Evolutionary conservation across 495 filamentous ascomycete genomes (phyloP).

Genomic region (Aspergillus campestris): DNA sequence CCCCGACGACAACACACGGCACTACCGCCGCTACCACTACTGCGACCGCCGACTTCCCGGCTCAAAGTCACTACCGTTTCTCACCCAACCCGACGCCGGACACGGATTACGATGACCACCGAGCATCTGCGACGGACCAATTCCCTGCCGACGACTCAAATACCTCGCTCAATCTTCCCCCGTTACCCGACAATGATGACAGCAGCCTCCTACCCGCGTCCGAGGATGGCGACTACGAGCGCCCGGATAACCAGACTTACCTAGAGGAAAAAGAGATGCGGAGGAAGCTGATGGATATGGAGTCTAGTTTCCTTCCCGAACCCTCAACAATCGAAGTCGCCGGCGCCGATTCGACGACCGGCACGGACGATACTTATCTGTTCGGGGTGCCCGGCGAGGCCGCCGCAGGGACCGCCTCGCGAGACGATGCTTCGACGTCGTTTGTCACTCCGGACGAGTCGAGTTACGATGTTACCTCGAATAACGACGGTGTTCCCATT

Average conservation of each 20-base stretch:
- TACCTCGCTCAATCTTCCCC: slow-evolving; percentile 22
- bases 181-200: slow-evolving; percentile 33
- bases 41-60: too few relatives aligned
- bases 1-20: slow-evolving; percentile 18
- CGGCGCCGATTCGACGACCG: slow-evolving; percentile 13
- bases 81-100: slow-evolving; percentile 10
- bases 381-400: slow-evolving; percentile 26
- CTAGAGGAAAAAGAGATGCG: slow-evolving; percentile 61
- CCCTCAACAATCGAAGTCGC: slow-evolving; percentile 39
- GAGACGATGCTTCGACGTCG: slow-evolving; percentile 20
- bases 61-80: not conserved
- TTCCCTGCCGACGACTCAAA: slow-evolving; percentile 16
- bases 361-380: slow-evolving; percentile 37
- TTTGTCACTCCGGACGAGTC: slow-evolving; percentile 21
- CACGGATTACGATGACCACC: slow-evolving; percentile 4
- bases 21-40: not conserved
- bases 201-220: slow-evolving; percentile 28
- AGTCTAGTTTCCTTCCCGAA: slow-evolving; percentile 70
- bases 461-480: slow-evolving; percentile 11
- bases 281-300: slow-evolving; percentile 70
- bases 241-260: slow-evolving; percentile 37
- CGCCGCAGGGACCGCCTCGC: slow-evolving; percentile 10
- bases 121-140: slow-evolving; percentile 6
- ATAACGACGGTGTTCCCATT: slow-evolving; percentile 29
- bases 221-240: slow-evolving; percentile 33